Base-by-base conservation (phyloP, 2,329 filamentous ascomycete species). In the Mycocentrospora acerina region DNA sequence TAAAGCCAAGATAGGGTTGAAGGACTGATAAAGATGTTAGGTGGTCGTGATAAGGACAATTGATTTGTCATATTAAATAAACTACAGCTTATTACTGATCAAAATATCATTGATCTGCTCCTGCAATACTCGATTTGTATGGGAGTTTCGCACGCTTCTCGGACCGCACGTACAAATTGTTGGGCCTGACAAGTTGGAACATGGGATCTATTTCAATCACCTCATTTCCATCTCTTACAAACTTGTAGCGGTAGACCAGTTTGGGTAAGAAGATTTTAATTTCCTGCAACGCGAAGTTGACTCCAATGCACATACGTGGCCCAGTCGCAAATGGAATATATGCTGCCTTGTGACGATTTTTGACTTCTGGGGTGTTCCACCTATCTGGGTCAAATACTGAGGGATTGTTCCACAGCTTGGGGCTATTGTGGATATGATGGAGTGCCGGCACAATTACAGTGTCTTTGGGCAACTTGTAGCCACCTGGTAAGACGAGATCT, bases 401-500 rank as follows among this genome's bases (percentile, higher is more conserved):
- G 0, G 80, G 81, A 52, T 82, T 78, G 29, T 78, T 72, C 81
- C 80, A 84, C 2, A 77, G 39, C 2, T 64, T 65, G 0, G 75
- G 69, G 62, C 82, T 81, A 56, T 76, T 72, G 49, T 73, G 70
- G 32, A 74, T 69, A 29, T 65, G 59, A 34, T 69, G 67, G 0
- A 73, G 59, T 0, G 76, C 75, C 0, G 75, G 70, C 37, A 83
- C 77, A 19, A 82, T 66, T 22, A 83, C 66, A 0, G 70, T 55
- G 48, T 73, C 77, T 36, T 71, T 69, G 18, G 78, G 75, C 0
- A 83, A 55, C 37, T 69, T 72, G 66, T 81, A 83, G 0, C 79
- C 80, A 0, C 80, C 80, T 0, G 81, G 80, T 0, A 83, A 62
- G 17, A 83, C 69, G 39, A 80, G 61, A 53, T 83, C 80, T 3